These are phyloP conservation scores for Gastroboletus turbinatus DNA, from an alignment of 1,284 basidiomycete species.

Conservation along the genomic window DNA sequence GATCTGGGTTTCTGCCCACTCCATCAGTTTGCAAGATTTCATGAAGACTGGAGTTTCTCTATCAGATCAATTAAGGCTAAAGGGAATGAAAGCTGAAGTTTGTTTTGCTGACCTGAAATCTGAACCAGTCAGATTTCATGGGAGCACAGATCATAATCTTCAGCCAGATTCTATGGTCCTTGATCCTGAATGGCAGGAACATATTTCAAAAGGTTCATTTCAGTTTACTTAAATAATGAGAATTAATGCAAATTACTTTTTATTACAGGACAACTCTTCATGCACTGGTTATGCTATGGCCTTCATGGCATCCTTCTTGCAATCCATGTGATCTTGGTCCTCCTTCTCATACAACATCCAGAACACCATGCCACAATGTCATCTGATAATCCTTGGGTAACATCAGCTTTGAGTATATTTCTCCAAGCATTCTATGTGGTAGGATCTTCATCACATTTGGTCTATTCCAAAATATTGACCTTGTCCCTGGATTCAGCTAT, in stretches of 20 bases:
- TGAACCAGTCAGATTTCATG: background rate
- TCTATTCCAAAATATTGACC: too few species aligned
- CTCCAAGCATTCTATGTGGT: slow-evolving; percentile 1
- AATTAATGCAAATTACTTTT: background rate
- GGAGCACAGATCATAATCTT: too few species aligned
- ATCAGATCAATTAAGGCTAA: too few species aligned
- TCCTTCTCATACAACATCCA: slow-evolving; percentile 1
- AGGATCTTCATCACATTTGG: background rate
- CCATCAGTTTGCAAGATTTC: background rate
- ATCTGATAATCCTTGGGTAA: background rate
- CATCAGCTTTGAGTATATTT: background rate
- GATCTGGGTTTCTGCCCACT: background rate
- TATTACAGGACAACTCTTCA: background rate
- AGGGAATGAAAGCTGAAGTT: background rate
- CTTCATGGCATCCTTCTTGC: slow-evolving; percentile 3
- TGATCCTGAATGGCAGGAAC: background rate
- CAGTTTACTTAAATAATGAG: background rate
- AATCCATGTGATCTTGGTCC: background rate
- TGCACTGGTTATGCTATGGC: background rate
- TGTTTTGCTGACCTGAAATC: background rate
- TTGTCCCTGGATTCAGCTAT: too few species aligned
- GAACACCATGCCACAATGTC: background rate
- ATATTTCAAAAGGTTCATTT: background rate
- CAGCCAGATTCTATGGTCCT: background rate
- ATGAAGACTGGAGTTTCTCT: too few species aligned